Conservation (phyloP, 768 basidiomycete genomes). For the Phlebiopsis gigantea region DNA sequence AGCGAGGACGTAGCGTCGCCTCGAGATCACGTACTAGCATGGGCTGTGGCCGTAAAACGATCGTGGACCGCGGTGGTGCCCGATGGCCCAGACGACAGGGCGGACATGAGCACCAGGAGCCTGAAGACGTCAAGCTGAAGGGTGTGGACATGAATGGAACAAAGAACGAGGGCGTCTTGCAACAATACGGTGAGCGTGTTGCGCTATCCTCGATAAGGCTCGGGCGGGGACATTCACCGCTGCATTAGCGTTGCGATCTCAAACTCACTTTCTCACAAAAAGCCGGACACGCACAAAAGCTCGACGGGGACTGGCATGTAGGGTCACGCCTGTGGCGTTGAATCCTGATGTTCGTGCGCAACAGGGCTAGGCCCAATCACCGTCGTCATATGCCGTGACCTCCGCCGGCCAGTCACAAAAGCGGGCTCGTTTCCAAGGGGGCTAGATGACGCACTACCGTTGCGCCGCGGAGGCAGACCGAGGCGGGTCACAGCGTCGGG, state of each 20-base stretch:
- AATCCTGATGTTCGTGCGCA: not conserved
- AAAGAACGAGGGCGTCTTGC: not conserved
- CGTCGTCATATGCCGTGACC: not conserved
- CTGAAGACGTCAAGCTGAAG: too few relatives aligned
- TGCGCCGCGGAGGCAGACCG: too few relatives aligned
- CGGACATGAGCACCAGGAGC: not conserved
- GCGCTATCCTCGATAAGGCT: not conserved
- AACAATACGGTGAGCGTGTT: not conserved
- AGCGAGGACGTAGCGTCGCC: too few relatives aligned
- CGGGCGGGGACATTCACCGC: too few relatives aligned
- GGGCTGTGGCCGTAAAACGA: too few relatives aligned
- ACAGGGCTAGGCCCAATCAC: not conserved
- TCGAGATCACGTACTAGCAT: too few relatives aligned
- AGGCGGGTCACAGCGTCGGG: not conserved
- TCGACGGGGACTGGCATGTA: not conserved
- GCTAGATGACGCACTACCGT: too few relatives aligned
- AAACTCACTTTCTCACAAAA: too few relatives aligned
- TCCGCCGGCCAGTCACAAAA: not conserved
- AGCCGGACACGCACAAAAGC: not conserved
- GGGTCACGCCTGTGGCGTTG: not conserved
- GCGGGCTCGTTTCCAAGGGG: too few relatives aligned
- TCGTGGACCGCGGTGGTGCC: too few relatives aligned
- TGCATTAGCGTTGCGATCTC: too few relatives aligned
- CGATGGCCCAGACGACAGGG: not conserved
- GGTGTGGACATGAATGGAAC: too few relatives aligned